phyloP scores from a whole-genome alignment of 352 stramenopile genomes.

The Globisporangium acanthophoron region DNA sequence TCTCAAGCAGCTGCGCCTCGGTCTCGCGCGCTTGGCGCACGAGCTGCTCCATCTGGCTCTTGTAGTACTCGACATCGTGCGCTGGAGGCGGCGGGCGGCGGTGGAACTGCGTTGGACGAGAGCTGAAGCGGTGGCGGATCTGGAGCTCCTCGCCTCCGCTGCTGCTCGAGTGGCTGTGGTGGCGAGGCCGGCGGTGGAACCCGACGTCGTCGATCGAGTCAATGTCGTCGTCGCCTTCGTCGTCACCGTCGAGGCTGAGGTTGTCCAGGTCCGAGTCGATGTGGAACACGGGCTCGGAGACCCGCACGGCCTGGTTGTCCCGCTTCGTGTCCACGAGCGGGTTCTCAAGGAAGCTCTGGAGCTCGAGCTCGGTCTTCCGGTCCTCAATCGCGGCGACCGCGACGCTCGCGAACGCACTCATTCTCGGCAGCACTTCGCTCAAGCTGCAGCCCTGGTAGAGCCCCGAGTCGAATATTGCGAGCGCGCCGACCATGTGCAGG shows the following conservation, averaged over 20 bases:
- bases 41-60: constrained; percentile 62
- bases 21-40: constrained; percentile 65
- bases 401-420: constrained; percentile 31
- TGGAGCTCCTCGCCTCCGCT: constrained; percentile 3
- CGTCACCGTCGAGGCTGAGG: constrained; percentile 19
- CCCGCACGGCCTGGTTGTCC: constrained; percentile 18
- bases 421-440: constrained; percentile 29
- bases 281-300: constrained; percentile 37
- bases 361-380: constrained; percentile 36
- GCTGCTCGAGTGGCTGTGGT: constrained; percentile 3
- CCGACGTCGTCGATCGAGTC: constrained; percentile 9
- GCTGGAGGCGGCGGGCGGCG: not conserved
- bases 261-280: constrained; percentile 20
- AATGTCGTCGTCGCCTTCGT: constrained; percentile 13
- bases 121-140: constrained; percentile 6
- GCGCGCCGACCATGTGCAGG: constrained; percentile 39
- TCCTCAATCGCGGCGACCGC: constrained; percentile 35
- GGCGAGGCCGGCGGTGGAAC: not conserved
- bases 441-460: constrained; percentile 28
- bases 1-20: constrained; percentile 62
- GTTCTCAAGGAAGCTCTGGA: constrained; percentile 46
- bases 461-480: constrained; percentile 60
- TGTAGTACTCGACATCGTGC: constrained; percentile 37
- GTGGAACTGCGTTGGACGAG: constrained; percentile 5
- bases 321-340: constrained; percentile 32